A percentile compares a stretch with the other conserved stretches of the same genome.
Evolutionary conservation across 805 yeast species (phyloP).

Genomic region (Zygosaccharomyces rouxii): DNA sequence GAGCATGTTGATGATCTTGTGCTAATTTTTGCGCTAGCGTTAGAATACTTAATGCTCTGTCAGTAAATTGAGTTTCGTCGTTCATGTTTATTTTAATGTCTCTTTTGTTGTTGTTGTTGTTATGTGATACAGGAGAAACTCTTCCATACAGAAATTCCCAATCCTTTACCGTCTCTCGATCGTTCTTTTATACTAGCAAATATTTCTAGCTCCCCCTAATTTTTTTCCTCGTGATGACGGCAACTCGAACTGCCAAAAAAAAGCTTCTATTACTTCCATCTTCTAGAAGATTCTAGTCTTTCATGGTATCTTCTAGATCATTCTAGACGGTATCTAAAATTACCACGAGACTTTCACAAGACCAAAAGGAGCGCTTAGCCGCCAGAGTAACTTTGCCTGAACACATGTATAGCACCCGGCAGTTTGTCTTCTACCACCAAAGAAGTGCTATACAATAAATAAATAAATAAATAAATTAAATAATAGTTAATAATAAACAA

Average conservation of each 20-base stretch:
- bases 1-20: conserved; percentile 76
- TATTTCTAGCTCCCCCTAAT: neutral
- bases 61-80: conserved; percentile 76
- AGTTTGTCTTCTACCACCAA: neutral
- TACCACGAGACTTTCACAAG: no score
- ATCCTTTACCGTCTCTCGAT: neutral
- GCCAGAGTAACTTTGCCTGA: neutral
- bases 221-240: conserved; percentile 3
- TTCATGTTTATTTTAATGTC: conserved; percentile 24
- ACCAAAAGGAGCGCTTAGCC: no score
- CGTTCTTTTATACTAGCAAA: neutral
- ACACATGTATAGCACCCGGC: neutral
- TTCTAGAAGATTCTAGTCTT: conserved; percentile 4
- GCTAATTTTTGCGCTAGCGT: conserved; percentile 80
- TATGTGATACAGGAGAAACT: neutral
- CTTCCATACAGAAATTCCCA: neutral
- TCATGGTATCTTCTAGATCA: conserved; percentile 11
- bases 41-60: conserved; percentile 80
- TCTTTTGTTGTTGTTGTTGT: neutral
- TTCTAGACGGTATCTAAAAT: conserved; percentile 13
- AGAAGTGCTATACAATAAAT: conserved; percentile 4
- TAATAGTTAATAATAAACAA: conserved; percentile 2
- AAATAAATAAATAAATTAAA: conserved; percentile 14
- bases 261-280: neutral
- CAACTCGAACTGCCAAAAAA: neutral